phyloP scores from a whole-genome alignment of 345 rosid genomes.

The Lenwebbia sp. region DNA sequence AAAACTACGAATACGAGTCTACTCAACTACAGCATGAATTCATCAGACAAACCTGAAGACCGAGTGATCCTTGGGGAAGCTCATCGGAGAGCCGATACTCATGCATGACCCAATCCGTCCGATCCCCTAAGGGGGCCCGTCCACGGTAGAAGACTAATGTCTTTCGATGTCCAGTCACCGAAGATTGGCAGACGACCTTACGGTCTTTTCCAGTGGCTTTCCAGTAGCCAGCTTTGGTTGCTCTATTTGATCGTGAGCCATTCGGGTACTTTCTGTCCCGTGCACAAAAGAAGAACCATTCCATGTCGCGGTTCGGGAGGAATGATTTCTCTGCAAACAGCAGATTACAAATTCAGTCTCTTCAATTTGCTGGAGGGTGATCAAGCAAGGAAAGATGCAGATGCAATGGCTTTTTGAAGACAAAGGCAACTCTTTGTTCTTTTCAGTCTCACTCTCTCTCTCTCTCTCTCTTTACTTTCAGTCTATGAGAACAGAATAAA shows the following conservation, averaged over 20 bases:
- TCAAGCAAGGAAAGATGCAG: neutral
- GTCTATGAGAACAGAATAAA: neutral
- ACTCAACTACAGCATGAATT: neutral
- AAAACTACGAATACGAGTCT: neutral
- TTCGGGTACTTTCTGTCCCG: slow-evolving; percentile 80
- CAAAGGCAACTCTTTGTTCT: neutral
- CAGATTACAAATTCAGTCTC: neutral
- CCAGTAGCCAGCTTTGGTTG: slow-evolving; percentile 90
- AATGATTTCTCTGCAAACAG: slow-evolving; percentile 59
- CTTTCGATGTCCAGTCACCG: slow-evolving; percentile 46
- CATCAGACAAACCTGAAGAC: slow-evolving; percentile 27
- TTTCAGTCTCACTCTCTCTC: neutral
- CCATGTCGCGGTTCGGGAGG: slow-evolving; percentile 69
- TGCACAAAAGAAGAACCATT: slow-evolving; percentile 91
- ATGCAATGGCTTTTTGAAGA: neutral
- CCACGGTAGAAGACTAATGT: slow-evolving; percentile 74
- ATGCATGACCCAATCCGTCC: slow-evolving; percentile 77
- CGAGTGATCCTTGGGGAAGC: slow-evolving; percentile 24
- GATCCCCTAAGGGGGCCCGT: slow-evolving; percentile 69
- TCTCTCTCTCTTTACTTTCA: neutral
- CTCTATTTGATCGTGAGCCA: slow-evolving; percentile 74
- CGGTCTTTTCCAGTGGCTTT: slow-evolving; percentile 89
- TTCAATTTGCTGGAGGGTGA: neutral
- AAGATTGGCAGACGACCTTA: slow-evolving; percentile 48
- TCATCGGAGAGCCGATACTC: slow-evolving; percentile 72